Evolutionary conservation across 2,329 filamentous ascomycete species (phyloP), one percentile per base, ranked within the genome.

Genomic region (Fonsecaea pugnacius): DNA sequence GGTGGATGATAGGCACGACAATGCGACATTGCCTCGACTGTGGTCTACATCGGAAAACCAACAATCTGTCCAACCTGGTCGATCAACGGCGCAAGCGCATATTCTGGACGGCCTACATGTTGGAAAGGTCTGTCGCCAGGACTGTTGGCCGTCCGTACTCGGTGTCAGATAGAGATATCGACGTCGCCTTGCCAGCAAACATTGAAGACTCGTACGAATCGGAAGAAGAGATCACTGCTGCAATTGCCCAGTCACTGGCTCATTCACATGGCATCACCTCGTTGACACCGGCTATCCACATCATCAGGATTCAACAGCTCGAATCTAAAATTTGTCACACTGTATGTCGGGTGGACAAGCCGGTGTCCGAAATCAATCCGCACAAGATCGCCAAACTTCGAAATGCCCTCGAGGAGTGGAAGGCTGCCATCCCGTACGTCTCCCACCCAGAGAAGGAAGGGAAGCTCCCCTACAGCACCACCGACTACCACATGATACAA

Each of bases 91-190:
- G 52, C 18, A 55, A 55, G 38, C 52, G 52, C 36, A 38, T 55
- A 24, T 55, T 55, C 32, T 55, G 52, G 52, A 55, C 52, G 2
- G 36, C 36, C n/a, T 55, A 55, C 52, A 55, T 55, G 52, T 21
- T 55, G 9, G 52, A 55, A 12, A 27, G 52, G 33, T 55, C 52
- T 36, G 32, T 55, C 10, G 52, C 52, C 36, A 35, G 52, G 52
- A 55, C 52, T 7, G 33, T 55, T 18, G 52, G 52, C 14, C 52
- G 52, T n/a, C 52, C 52, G 7, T 35, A 36, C 16, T 55, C 33
- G 9, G 36, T 55, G 5, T 55, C 52, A 9, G 52, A 55, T 16
- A 16, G 52, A 4, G 52, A 55, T 18, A 55, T 55, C 52, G 52
- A 55, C 21, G 52, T 55, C 9, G 32, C 33, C 32, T 16, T 55